Evolutionary conservation across 2,329 filamentous ascomycete genomes (phyloP), one percentile per base, ranked within the genome.

Genomic region (Clonostachys byssicola): DNA sequence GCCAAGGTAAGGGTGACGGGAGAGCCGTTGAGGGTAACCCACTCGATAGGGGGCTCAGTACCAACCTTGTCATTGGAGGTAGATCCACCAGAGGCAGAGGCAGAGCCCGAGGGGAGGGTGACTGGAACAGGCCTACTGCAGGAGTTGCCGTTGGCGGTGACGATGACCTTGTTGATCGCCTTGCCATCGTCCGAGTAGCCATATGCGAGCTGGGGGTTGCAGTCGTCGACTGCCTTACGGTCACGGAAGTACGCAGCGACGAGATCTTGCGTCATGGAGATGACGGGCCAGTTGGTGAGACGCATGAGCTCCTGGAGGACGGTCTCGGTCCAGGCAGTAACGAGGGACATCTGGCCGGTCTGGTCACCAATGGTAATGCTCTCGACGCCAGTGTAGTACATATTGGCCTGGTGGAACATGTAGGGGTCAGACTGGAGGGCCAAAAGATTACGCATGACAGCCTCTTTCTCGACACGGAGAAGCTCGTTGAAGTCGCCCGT

Each of bases 351-450:
- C 51, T 73, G 65, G 4, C 63, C 68, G 2, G 62, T 60, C 13
- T 71, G 63, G n/a, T 71, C 67, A 48, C 79, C 78, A 44, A 81
- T 65, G 10, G 69, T 74, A 43, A 73, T 72, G 4, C 60, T 56
- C 3, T 62, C 60, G 44, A 73, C 68, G 46, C 77, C 78, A 4
- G 65, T 64, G 41, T 75, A 72, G 47, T 79, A 74, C 50, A 80
- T 56, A 57, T 85, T 85, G 48, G 79, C 78, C 63, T 85, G 80
- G 60, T 85, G 81, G 68, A 85, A 82, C 79, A 83, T 83, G 43
- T 52, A 81, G 30, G 70, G 65, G 44, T 80, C 79, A 51, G 73
- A 74, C 51, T 75, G 73, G 6, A 85, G 68, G 13, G 71, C 74
- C 36, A 84, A 68, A 17, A 84, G 64, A 55, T 83, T 75, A 33